phyloP scores from a whole-genome alignment of 2,329 filamentous ascomycete species.

The Clathrospora elynae region DNA sequence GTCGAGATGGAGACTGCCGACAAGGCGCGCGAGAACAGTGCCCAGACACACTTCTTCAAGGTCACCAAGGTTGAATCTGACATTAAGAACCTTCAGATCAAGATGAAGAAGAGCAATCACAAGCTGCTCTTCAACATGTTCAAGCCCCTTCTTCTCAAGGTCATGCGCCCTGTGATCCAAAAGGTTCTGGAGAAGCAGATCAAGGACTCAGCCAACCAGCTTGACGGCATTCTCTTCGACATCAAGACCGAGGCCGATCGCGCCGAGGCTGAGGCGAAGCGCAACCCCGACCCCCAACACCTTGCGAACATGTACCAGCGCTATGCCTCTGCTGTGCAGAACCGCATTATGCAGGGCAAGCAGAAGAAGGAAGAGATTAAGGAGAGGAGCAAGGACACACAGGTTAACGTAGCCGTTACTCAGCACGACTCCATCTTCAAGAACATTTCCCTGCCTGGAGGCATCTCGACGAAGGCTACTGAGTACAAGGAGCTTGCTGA shows the following conservation, averaged over 20 bases:
- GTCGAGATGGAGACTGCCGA: conserved; percentile 84
- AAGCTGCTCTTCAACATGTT: conserved; percentile 85
- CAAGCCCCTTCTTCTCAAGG: conserved; percentile 84
- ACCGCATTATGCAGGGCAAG: conserved; percentile 74
- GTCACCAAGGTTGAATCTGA: conserved; percentile 85
- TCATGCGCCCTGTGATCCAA: conserved; percentile 81
- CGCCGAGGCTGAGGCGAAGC: conserved; percentile 67
- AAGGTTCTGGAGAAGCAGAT: conserved; percentile 90
- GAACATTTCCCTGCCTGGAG: conserved; percentile 80
- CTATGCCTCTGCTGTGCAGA: conserved; percentile 77
- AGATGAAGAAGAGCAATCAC: conserved; percentile 92
- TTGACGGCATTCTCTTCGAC: conserved; percentile 73
- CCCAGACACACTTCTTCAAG: conserved; percentile 88
- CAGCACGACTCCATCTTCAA: conserved; percentile 93
- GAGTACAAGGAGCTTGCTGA: conserved; percentile 87
- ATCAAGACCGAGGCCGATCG: conserved; percentile 84
- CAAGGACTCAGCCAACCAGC: conserved; percentile 76
- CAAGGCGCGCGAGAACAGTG: conserved; percentile 57
- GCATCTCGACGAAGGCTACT: conserved; percentile 90
- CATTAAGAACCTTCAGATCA: conserved; percentile 81
- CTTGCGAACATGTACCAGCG: conserved; percentile 83
- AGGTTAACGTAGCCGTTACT: conserved; percentile 82
- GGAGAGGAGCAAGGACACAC: conserved; percentile 62
- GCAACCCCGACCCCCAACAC: conserved; percentile 69
- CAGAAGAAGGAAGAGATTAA: conserved; percentile 69